These are phyloP conservation scores for Beauveria sp. DNA, from an alignment of 2,329 filamentous ascomycete genomes.

Conservation along the genomic window DNA sequence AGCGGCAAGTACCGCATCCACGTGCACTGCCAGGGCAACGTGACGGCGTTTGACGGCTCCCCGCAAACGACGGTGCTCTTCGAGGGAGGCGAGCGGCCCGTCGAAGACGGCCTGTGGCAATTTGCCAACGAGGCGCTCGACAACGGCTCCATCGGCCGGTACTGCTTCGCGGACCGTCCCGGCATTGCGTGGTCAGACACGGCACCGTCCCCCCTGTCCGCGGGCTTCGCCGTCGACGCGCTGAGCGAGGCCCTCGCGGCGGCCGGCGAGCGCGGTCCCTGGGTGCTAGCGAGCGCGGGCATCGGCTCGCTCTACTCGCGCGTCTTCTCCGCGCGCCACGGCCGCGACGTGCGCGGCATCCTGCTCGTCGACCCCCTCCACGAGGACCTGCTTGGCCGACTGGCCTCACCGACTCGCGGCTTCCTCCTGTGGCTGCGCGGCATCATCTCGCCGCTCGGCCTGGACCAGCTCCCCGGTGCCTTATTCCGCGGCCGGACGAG, in stretches of 20 bases:
- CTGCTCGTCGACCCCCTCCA: slow-evolving; percentile 84
- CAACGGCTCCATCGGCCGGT: slow-evolving; percentile 77
- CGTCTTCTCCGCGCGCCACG: slow-evolving; percentile 81
- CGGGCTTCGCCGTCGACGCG: slow-evolving; percentile 84
- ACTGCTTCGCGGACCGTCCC: slow-evolving; percentile 93
- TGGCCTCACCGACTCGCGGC: slow-evolving; percentile 62
- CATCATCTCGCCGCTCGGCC: slow-evolving; percentile 75
- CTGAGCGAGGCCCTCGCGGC: slow-evolving; percentile 77
- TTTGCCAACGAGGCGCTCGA: slow-evolving; percentile 69
- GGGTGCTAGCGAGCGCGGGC: slow-evolving; percentile 79
- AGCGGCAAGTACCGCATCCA: slow-evolving; percentile 80
- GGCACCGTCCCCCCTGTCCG: slow-evolving; percentile 85
- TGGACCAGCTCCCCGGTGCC: slow-evolving; percentile 72
- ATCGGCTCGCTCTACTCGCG: slow-evolving; percentile 83
- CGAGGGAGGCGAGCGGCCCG: slow-evolving; percentile 73
- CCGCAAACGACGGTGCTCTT: slow-evolving; percentile 73
- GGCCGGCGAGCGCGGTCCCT: slow-evolving; percentile 78
- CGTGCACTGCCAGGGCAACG: slow-evolving; percentile 71
- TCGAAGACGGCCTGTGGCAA: slow-evolving; percentile 70
- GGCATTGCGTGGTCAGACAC: slow-evolving; percentile 85
- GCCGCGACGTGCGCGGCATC: slow-evolving; percentile 65
- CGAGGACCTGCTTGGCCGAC: slow-evolving; percentile 67
- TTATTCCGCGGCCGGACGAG: slow-evolving; percentile 73
- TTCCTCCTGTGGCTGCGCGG: slow-evolving; percentile 84
- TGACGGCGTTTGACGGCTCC: slow-evolving; percentile 42